These are phyloP conservation scores for Jimgerdemannia lactiflua DNA, from an alignment of 192 early-diverging fungal genomes.

Conservation along the genomic window DNA sequence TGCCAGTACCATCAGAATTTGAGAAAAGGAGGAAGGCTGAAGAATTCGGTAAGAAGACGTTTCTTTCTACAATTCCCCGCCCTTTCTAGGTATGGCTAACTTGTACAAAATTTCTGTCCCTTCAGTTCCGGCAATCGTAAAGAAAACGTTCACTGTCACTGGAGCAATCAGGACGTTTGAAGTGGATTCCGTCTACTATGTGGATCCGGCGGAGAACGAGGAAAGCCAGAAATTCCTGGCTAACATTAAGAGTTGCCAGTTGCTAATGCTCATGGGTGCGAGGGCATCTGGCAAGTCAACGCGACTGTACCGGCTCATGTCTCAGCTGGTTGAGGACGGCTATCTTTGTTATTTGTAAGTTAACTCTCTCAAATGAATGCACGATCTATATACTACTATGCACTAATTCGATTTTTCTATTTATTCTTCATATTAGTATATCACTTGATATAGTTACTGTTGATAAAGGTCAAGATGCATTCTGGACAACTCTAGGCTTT, in stretches of 20 bases:
- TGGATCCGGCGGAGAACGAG: background rate
- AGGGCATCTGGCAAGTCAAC: background rate
- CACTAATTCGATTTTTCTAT: background rate
- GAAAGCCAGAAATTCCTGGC: background rate
- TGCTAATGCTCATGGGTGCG: background rate
- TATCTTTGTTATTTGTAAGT: background rate
- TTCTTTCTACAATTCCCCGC: background rate
- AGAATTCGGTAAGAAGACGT: background rate
- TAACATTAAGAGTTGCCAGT: background rate
- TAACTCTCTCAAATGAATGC: background rate
- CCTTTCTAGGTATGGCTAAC: background rate
- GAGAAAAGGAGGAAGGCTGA: background rate
- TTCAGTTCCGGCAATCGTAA: background rate
- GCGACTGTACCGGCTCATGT: background rate
- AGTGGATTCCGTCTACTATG: background rate
- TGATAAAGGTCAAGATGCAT: background rate
- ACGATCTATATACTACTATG: background rate
- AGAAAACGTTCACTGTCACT: background rate
- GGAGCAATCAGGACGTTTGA: background rate
- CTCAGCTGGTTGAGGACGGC: background rate
- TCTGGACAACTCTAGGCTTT: background rate
- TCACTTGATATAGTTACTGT: background rate
- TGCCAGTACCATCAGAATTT: background rate
- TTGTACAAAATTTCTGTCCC: background rate
- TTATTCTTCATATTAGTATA: background rate